Percentiles rank a stretch among this genome's conserved stretches.
Evolutionary conservation across 2,329 filamentous ascomycete genomes (phyloP).

Genomic region (Trichoderma sp.): DNA sequence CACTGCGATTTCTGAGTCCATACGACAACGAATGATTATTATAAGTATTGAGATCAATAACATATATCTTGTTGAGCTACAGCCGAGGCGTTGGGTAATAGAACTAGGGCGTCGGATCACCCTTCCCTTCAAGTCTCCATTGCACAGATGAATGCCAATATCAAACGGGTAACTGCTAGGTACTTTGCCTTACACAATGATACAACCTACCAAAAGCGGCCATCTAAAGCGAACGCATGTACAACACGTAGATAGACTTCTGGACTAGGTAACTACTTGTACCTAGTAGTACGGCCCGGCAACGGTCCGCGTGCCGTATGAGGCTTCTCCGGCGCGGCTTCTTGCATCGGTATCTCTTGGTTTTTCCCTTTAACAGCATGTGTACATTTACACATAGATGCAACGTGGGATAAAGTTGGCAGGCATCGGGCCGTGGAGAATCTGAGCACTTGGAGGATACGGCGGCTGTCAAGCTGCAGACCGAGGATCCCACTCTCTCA

Average conservation of each 20-base stretch:
- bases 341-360: neutral
- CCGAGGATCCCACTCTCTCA: neutral
- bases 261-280: neutral
- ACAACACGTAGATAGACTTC: neutral
- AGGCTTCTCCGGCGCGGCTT: neutral
- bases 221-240: neutral
- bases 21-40: too few species aligned
- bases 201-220: neutral
- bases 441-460: neutral
- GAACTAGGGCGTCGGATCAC: too few species aligned
- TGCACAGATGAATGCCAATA: neutral
- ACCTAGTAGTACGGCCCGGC: neutral
- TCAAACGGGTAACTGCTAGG: neutral
- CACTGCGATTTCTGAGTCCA: too few species aligned
- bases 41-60: too few species aligned
- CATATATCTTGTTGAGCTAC: too few species aligned
- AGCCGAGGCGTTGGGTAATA: too few species aligned
- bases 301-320: neutral
- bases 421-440: neutral
- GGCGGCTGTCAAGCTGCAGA: neutral
- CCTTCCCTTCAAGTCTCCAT: neutral
- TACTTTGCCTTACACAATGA: neutral
- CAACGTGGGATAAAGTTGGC: conserved; percentile 2
- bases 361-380: neutral
- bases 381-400: neutral